phyloP scores from a whole-genome alignment of 192 early-diverging fungal species.

The Rhizoclosmatium sp. region DNA sequence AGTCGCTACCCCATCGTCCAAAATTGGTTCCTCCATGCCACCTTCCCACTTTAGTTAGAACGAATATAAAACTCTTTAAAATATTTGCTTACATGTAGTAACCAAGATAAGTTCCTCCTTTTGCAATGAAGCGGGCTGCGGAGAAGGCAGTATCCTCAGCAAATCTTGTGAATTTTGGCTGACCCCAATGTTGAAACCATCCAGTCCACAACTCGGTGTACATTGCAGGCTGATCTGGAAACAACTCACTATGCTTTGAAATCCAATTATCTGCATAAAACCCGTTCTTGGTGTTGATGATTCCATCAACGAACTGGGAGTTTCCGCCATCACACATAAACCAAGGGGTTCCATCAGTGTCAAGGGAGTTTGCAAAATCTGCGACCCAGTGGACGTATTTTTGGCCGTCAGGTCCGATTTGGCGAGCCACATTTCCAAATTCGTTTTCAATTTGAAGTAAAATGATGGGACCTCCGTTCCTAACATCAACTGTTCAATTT shows the following conservation, averaged over 20 bases:
- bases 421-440: constrained; percentile 50
- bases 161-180: constrained; percentile 52
- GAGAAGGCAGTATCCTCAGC: constrained; percentile 66
- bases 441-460: constrained; percentile 76
- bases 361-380: constrained; percentile 45
- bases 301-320: background rate
- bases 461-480: constrained; percentile 66
- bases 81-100: constrained; percentile 47
- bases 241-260: constrained; percentile 10
- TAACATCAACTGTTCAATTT: constrained; percentile 39
- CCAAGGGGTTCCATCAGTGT: constrained; percentile 63
- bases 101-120: constrained; percentile 34
- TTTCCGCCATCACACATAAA: constrained; percentile 65
- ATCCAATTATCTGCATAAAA: constrained; percentile 64
- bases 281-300: constrained; percentile 60
- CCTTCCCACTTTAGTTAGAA: constrained; percentile 37
- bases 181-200: constrained; percentile 68
- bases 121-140: constrained; percentile 61
- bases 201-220: constrained; percentile 68
- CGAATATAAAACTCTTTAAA: too few species aligned
- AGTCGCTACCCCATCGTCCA: constrained; percentile 45
- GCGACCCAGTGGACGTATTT: constrained; percentile 50
- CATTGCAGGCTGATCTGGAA: constrained; percentile 59
- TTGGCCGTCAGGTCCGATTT: constrained; percentile 36
- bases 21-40: constrained; percentile 77